phyloP scores from a whole-genome alignment of 768 basidiomycete genomes.

The Russula abietina region DNA sequence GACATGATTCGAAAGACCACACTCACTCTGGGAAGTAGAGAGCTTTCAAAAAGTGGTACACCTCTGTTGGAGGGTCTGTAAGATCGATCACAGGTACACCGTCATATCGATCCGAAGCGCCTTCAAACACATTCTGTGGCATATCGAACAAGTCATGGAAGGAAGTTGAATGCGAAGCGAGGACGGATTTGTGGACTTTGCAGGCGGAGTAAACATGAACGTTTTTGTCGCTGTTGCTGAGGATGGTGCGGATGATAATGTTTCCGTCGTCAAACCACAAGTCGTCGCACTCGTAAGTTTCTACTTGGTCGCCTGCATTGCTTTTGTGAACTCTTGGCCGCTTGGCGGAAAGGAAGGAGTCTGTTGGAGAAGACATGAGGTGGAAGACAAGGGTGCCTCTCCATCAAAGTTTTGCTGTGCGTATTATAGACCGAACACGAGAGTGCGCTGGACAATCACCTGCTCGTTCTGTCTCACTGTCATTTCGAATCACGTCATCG shows the following conservation, averaged over 20 bases:
- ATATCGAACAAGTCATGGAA: slow-evolving; percentile 21
- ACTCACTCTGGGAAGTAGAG: slow-evolving; percentile 22
- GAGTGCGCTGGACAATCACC: neutral
- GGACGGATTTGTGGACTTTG: slow-evolving; percentile 23
- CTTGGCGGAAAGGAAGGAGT: slow-evolving; percentile 10
- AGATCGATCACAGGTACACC: slow-evolving; percentile 22
- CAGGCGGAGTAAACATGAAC: slow-evolving; percentile 6
- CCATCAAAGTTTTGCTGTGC: neutral
- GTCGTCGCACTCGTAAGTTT: slow-evolving; percentile 15
- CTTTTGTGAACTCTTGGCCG: slow-evolving; percentile 9
- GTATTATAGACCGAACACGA: neutral
- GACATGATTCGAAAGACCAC: neutral
- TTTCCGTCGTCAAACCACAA: slow-evolving; percentile 25
- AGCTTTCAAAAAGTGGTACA: slow-evolving; percentile 17
- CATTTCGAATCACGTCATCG: neutral
- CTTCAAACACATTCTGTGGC: slow-evolving; percentile 11
- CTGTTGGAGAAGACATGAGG: slow-evolving; percentile 18
- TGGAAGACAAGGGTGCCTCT: neutral
- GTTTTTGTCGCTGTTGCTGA: neutral
- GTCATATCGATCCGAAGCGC: slow-evolving; percentile 19
- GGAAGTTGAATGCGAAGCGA: slow-evolving; percentile 16
- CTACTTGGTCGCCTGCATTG: slow-evolving; percentile 6
- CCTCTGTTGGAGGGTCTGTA: slow-evolving; percentile 16
- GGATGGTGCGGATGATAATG: slow-evolving; percentile 16
- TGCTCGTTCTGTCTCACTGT: neutral